phyloP scores from a whole-genome alignment of 805 yeast species.

The Yarrowia sp. region DNA sequence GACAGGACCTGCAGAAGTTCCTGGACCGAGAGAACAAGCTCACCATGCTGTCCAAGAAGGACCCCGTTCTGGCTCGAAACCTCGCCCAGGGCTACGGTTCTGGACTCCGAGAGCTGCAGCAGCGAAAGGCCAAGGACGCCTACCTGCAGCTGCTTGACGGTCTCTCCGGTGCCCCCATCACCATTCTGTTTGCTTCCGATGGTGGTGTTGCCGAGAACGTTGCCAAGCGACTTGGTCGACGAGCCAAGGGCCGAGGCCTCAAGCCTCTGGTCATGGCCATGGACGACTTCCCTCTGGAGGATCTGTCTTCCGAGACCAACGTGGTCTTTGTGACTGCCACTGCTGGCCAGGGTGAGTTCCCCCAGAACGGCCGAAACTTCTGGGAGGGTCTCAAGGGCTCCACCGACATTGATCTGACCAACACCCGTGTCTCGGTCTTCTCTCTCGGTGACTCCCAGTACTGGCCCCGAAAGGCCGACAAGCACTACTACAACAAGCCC shows the following conservation, averaged over 20 bases:
- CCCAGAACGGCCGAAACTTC: conserved; percentile 72
- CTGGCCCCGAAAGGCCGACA: conserved; percentile 97
- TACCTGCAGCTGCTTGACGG: conserved; percentile 77
- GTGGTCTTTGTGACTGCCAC: conserved; percentile 70
- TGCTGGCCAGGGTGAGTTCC: conserved; percentile 86
- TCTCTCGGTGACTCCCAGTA: conserved; percentile 82
- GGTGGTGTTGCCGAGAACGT: conserved; percentile 84
- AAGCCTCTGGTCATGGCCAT: conserved; percentile 63
- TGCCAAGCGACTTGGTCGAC: conserved; percentile 74
- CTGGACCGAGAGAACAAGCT: conserved; percentile 87
- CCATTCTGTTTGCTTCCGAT: conserved; percentile 84
- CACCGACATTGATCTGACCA: conserved; percentile 62
- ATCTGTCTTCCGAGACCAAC: conserved; percentile 66
- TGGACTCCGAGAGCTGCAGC: conserved; percentile 58
- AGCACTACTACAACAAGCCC: conserved; percentile 91
- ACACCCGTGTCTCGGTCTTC: conserved; percentile 59
- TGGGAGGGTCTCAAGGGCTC: conserved; percentile 68
- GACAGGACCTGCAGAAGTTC: conserved; percentile 72
- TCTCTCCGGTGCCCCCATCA: conserved; percentile 85
- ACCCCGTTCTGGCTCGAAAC: conserved; percentile 76
- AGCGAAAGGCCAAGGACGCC: conserved; percentile 69
- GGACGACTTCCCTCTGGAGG: conserved; percentile 73
- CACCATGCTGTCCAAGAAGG: conserved; percentile 65
- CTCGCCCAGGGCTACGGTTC: conserved; percentile 62
- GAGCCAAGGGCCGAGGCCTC: conserved; percentile 78